These are phyloP conservation scores for Aurantiochytrium sp. DNA, from an alignment of 108 stramenopile genomes.

Conservation along the genomic window DNA sequence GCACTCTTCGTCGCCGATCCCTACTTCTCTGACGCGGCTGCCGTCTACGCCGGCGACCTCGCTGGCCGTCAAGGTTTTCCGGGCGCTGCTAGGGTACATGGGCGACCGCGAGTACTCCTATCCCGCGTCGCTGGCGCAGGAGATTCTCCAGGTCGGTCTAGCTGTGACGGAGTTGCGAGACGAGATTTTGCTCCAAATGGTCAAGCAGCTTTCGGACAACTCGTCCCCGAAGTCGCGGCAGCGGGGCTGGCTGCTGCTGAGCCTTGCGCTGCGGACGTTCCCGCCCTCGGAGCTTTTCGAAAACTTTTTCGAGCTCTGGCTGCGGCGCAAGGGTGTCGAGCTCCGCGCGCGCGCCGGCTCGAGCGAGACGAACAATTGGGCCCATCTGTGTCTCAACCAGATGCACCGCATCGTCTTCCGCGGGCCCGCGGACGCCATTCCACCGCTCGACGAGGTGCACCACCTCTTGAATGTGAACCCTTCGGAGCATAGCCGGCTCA, in stretches of 20 bases:
- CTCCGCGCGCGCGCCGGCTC: background rate
- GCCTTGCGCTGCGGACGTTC: constrained; percentile 39
- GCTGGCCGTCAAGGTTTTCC: constrained; percentile 29
- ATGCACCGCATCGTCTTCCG: constrained; percentile 29
- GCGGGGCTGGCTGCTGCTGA: constrained; percentile 55
- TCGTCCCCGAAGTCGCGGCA: constrained; percentile 34
- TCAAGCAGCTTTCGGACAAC: constrained; percentile 59
- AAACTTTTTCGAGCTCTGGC: constrained; percentile 46
- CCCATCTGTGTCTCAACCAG: background rate
- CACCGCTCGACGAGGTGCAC: background rate
- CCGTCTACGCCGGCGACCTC: background rate
- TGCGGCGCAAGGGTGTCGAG: constrained; percentile 20
- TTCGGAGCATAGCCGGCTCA: constrained; percentile 7
- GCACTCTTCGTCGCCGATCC: background rate
- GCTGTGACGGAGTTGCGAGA: constrained; percentile 34
- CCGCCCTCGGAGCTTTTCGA: constrained; percentile 54
- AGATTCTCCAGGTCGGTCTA: constrained; percentile 4
- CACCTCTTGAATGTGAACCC: background rate
- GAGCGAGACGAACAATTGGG: background rate
- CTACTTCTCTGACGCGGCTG: background rate
- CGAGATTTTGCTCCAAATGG: constrained; percentile 54
- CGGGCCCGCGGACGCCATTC: background rate
- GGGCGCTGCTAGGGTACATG: constrained; percentile 25
- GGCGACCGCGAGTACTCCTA: constrained; percentile 18
- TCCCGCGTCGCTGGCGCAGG: background rate